Conservation (phyloP, 2,329 filamentous ascomycete species). For the Cercospora canescens region DNA sequence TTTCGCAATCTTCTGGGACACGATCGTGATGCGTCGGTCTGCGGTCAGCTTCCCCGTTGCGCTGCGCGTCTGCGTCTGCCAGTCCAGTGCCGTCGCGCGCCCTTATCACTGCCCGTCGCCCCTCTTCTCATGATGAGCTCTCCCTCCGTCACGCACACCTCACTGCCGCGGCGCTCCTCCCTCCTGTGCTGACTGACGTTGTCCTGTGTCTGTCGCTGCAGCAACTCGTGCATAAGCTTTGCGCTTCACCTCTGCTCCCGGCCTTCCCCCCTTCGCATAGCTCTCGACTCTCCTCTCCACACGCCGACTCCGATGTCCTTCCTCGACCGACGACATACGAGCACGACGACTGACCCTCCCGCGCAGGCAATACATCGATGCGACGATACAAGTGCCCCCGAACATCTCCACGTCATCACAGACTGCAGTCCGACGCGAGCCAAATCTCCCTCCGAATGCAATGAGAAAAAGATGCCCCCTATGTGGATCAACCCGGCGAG, state of each 20-base stretch:
- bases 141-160: too few species aligned
- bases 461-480: background rate
- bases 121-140: too few species aligned
- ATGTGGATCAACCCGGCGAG: background rate
- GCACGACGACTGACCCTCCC: too few species aligned
- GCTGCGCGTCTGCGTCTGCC: background rate
- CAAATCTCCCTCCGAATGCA: too few species aligned
- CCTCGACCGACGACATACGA: too few species aligned
- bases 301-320: too few species aligned
- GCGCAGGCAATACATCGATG: too few species aligned
- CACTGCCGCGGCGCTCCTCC: background rate
- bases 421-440: too few species aligned
- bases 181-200: background rate
- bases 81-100: background rate
- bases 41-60: background rate
- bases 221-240: conserved; percentile 3
- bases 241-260: background rate
- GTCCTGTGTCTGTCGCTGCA: background rate
- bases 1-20: background rate
- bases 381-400: too few species aligned
- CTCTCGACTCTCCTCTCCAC: background rate
- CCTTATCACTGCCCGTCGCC: too few species aligned
- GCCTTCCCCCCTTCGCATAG: background rate
- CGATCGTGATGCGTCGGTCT: background rate
- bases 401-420: too few species aligned